Percentiles rank a stretch among this genome's conserved stretches.
These are phyloP conservation scores for Neoconidiobolus thromboides DNA, from an alignment of 371 early-diverging fungal species.

Conservation along the genomic window DNA sequence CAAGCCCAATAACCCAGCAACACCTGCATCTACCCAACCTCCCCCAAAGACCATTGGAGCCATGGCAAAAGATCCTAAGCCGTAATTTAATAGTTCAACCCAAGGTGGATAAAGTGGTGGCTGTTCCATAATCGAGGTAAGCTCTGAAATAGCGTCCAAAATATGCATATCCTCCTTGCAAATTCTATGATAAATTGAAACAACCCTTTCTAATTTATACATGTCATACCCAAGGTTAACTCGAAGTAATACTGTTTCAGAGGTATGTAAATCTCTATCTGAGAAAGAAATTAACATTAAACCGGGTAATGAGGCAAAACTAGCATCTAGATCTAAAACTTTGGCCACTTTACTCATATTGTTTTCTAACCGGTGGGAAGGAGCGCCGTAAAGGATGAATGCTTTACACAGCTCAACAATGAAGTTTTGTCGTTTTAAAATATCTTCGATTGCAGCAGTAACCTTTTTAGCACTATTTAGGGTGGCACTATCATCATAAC, in stretches of 20 bases:
- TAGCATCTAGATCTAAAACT: constrained; percentile 40
- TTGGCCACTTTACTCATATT: constrained; percentile 24
- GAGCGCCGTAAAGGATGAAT: constrained; percentile 32
- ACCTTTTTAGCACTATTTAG: neutral
- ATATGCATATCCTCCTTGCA: constrained; percentile 23
- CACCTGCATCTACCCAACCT: constrained; percentile 25
- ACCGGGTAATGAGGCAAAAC: constrained; percentile 44
- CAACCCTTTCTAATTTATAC: constrained; percentile 31
- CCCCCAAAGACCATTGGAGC: constrained; percentile 27
- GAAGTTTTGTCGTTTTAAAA: constrained; percentile 36
- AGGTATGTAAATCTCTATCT: constrained; percentile 51
- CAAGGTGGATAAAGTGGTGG: constrained; percentile 26
- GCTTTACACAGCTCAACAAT: constrained; percentile 27
- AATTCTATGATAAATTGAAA: constrained; percentile 29
- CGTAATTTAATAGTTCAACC: constrained; percentile 28
- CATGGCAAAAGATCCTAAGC: constrained; percentile 27
- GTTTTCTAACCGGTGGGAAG: constrained; percentile 35
- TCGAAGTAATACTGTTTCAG: constrained; percentile 53
- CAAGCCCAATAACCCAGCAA: constrained; percentile 20
- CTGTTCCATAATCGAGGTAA: constrained; percentile 30
- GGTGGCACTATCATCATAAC: neutral
- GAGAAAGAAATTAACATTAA: constrained; percentile 51
- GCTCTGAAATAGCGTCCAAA: constrained; percentile 27
- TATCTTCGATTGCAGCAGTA: constrained; percentile 22
- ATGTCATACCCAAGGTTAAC: constrained; percentile 41